Conservation (phyloP, 2,329 filamentous ascomycete genomes). For the Talaromyces sp. region DNA sequence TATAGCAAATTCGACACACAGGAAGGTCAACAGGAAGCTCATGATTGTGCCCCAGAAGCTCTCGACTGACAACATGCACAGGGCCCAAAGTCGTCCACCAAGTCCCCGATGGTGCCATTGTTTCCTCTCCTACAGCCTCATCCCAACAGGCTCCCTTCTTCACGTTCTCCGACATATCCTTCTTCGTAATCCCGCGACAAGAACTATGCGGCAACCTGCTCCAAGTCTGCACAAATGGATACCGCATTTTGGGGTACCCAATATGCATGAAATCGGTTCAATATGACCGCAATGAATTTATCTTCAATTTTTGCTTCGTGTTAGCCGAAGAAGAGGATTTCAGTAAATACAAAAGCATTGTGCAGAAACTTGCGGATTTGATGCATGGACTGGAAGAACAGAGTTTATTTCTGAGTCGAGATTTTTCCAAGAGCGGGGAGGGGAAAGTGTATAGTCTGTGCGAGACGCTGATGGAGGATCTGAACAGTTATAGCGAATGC, state of each 20-base stretch:
- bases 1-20: slow-evolving; percentile 64
- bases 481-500: slow-evolving; percentile 97
- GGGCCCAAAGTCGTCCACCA: slow-evolving; percentile 62
- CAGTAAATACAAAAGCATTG: slow-evolving; percentile 76
- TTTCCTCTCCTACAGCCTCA: slow-evolving; percentile 44
- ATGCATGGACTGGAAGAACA: slow-evolving; percentile 91
- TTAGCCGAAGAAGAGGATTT: slow-evolving; percentile 68
- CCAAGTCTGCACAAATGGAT: slow-evolving; percentile 65
- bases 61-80: slow-evolving; percentile 26
- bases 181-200: slow-evolving; percentile 92
- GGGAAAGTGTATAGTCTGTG: slow-evolving; percentile 65
- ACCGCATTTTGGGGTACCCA: slow-evolving; percentile 80
- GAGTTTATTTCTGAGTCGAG: slow-evolving; percentile 65
- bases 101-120: slow-evolving; percentile 59
- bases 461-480: slow-evolving; percentile 81
- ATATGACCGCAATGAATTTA: slow-evolving; percentile 92
- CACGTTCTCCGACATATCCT: slow-evolving; percentile 79
- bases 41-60: background rate
- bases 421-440: slow-evolving; percentile 44
- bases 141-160: slow-evolving; percentile 59
- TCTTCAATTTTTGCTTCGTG: slow-evolving; percentile 94
- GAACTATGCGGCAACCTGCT: slow-evolving; percentile 92
- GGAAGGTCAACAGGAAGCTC: slow-evolving; percentile 40
- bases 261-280: slow-evolving; percentile 78
- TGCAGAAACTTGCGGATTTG: slow-evolving; percentile 76